phyloP scores from a whole-genome alignment of 192 early-diverging fungal genomes.

The Coemansia aciculifera region DNA sequence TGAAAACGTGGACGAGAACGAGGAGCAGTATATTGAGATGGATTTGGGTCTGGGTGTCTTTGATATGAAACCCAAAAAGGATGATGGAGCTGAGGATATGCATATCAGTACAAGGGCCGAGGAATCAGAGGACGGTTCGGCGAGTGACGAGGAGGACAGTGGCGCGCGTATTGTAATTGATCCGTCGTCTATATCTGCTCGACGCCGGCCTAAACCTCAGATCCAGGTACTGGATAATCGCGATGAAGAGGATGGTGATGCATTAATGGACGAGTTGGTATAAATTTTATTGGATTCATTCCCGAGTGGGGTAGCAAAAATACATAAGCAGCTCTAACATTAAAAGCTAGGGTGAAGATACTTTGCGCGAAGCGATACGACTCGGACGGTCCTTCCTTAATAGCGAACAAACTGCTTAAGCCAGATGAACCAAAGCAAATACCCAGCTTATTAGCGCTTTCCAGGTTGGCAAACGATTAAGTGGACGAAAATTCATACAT shows the following conservation, averaged over 20 bases:
- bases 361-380: neutral
- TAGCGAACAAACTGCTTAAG: too few species aligned
- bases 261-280: neutral
- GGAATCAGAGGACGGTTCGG: neutral
- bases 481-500: neutral
- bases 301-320: too few species aligned
- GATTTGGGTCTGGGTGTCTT: constrained; percentile 50
- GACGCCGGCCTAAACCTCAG: constrained; percentile 18
- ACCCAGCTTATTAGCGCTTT: too few species aligned
- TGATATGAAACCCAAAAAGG: constrained; percentile 49
- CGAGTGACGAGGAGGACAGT: constrained; percentile 11
- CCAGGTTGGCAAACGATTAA: too few species aligned
- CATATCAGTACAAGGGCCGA: constrained; percentile 15
- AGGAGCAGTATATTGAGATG: constrained; percentile 52
- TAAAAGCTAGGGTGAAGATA: neutral
- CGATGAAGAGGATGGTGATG: neutral
- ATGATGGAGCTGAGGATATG: constrained; percentile 13
- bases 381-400: neutral
- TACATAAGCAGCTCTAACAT: too few species aligned
- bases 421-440: too few species aligned
- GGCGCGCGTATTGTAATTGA: constrained; percentile 8
- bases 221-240: constrained; percentile 14
- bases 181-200: constrained; percentile 20
- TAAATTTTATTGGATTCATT: neutral
- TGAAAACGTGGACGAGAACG: constrained; percentile 40